These are phyloP conservation scores for Fragosphaeria purpurea DNA, from an alignment of 2,329 filamentous ascomycete genomes.

Conservation along the genomic window DNA sequence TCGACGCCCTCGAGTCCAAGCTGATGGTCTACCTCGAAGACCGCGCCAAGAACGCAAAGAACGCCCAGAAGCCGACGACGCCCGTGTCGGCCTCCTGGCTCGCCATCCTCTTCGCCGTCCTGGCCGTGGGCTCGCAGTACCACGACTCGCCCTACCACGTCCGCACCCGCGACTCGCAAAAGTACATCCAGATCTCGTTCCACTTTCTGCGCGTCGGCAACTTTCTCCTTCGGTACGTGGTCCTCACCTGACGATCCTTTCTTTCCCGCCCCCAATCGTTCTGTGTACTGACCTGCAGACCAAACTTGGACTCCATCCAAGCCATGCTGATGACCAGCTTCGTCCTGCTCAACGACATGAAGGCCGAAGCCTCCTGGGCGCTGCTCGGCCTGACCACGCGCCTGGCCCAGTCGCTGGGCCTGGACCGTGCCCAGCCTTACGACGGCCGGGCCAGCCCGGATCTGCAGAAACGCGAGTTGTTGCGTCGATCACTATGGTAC, in stretches of 20 bases:
- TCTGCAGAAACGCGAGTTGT: conserved; percentile 40
- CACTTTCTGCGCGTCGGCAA: conserved; percentile 55
- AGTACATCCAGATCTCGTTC: conserved; percentile 54
- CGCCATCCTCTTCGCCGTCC: conserved; percentile 53
- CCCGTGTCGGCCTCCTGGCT: conserved; percentile 56
- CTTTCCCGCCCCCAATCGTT: too few relatives aligned
- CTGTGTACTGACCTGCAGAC: conserved; percentile 25
- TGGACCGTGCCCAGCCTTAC: conserved; percentile 39
- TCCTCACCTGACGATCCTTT: too few relatives aligned
- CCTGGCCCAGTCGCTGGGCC: conserved; percentile 53
- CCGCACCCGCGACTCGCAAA: conserved; percentile 48
- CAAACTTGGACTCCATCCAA: conserved; percentile 56
- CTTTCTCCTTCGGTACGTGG: conserved; percentile 44
- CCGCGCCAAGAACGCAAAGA: conserved; percentile 45
- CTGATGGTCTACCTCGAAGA: conserved; percentile 58
- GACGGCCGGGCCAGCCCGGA: conserved; percentile 39
- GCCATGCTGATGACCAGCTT: conserved; percentile 53
- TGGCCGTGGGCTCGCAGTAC: conserved; percentile 57
- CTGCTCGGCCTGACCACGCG: conserved; percentile 53
- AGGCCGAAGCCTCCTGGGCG: conserved; percentile 58
- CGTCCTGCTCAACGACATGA: conserved; percentile 58
- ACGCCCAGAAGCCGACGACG: conserved; percentile 33
- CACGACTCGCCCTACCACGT: conserved; percentile 55
- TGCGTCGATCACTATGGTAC: conserved; percentile 46
- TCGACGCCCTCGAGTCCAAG: conserved; percentile 54